A percentile compares a stretch with the other conserved stretches of the same genome.
Conservation (phyloP, 257 asterid genomes). For the Oldenlandia corymbosa region DNA sequence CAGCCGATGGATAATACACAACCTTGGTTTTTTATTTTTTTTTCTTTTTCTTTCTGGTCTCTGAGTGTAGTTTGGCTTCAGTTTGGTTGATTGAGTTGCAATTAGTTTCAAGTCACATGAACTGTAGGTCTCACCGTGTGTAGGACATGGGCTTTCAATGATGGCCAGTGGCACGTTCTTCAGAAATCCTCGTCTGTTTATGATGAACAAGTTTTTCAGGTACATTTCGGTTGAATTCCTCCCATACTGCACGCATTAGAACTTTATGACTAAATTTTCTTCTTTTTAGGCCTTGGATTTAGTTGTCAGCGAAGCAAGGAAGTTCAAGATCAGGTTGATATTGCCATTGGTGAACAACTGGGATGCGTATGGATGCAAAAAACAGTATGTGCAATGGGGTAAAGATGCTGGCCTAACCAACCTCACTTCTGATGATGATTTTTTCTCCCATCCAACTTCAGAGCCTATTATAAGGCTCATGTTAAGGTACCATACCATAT, state of each 20-base stretch:
- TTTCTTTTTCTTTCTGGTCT: too few relatives aligned
- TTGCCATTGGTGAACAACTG: conserved; percentile 80
- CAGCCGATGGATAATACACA: too few relatives aligned
- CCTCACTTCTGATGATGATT: conserved; percentile 83
- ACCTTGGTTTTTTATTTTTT: too few relatives aligned
- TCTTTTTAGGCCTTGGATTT: conserved; percentile 71
- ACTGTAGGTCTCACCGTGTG: conserved; percentile 79
- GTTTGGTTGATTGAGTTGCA: too few relatives aligned
- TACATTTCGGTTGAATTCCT: conserved; percentile 9
- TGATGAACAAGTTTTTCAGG: conserved; percentile 79
- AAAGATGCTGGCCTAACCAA: conserved; percentile 75
- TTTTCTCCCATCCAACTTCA: conserved; percentile 76
- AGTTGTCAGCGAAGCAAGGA: conserved; percentile 81
- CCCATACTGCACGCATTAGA: not conserved
- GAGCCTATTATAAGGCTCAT: conserved; percentile 72
- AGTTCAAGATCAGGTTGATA: conserved; percentile 70
- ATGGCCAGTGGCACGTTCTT: conserved; percentile 93
- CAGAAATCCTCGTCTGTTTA: conserved; percentile 70
- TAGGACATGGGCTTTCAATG: conserved; percentile 97
- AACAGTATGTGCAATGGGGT: conserved; percentile 96
- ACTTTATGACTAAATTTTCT: not conserved
- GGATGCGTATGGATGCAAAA: conserved; percentile 93
- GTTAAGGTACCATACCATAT: conserved; percentile 48
- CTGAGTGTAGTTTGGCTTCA: too few relatives aligned
- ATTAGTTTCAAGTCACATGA: too few relatives aligned